A percentile compares a stretch with the other conserved stretches of the same genome.
phyloP scores from a whole-genome alignment of 352 stramenopile genomes.

The Hyaloperonospora arabidopsidis region DNA sequence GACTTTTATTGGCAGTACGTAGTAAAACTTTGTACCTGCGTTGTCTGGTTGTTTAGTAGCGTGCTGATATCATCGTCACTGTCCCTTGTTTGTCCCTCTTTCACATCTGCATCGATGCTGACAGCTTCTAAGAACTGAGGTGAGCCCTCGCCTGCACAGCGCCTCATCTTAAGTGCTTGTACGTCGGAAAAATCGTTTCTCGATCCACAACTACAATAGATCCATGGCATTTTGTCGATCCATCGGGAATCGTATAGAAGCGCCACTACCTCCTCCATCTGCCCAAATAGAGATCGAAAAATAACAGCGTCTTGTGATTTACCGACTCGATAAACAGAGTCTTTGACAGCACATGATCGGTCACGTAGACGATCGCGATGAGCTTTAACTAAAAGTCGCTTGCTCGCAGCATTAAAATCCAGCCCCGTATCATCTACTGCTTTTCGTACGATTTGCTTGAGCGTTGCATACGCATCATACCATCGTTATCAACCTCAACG shows the following conservation, averaged over 20 bases:
- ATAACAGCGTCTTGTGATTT: slow-evolving; percentile 14
- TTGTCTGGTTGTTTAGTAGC: slow-evolving; percentile 31
- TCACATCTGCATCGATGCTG: slow-evolving; percentile 4
- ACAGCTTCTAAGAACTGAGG: slow-evolving; percentile 38
- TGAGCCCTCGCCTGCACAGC: slow-evolving; percentile 64
- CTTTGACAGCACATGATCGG: slow-evolving; percentile 80
- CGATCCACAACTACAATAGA: slow-evolving; percentile 68
- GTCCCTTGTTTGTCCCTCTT: slow-evolving; percentile 1
- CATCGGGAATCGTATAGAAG: slow-evolving; percentile 80
- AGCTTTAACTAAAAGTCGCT: slow-evolving; percentile 75
- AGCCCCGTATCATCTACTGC: slow-evolving; percentile 50
- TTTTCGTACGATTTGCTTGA: slow-evolving; percentile 23
- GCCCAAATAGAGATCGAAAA: slow-evolving; percentile 29
- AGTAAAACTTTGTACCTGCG: slow-evolving; percentile 24
- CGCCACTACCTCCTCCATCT: slow-evolving; percentile 70
- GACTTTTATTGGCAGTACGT: slow-evolving; percentile 62
- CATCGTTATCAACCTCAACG: slow-evolving; percentile 69
- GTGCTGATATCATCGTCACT: slow-evolving; percentile 12
- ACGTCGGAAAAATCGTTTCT: slow-evolving; percentile 56
- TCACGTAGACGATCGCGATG: slow-evolving; percentile 75
- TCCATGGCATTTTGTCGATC: slow-evolving; percentile 67
- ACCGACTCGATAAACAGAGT: slow-evolving; percentile 33
- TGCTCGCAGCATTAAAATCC: slow-evolving; percentile 55
- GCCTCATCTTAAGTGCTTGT: slow-evolving; percentile 66
- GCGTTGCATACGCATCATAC: slow-evolving; percentile 49